Base-by-base conservation (phyloP, 2,329 filamentous ascomycete species). In the Mycosphaerelloides madeirae region DNA sequence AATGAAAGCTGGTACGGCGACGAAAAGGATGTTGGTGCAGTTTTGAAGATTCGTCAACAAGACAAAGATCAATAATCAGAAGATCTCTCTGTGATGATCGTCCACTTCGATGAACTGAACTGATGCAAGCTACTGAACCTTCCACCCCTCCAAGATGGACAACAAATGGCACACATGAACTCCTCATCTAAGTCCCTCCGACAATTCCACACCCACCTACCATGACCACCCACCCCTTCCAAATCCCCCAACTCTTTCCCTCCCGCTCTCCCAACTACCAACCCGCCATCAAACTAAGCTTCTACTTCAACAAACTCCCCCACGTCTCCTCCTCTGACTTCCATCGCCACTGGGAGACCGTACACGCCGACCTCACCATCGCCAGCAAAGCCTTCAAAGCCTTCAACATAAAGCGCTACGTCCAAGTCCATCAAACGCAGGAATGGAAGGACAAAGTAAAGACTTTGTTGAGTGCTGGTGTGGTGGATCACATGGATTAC, bases 241-340 rank as follows among this genome's bases (percentile, higher is more conserved):
- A 48, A 7, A 49, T 56, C 38, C 31, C 49, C 6, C 34, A 49
- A n/a, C 50, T 63, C 3, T 52, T 55, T 7, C 63, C 61, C 54
- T 53, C 59, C 28, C 43, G 52, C 1, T 54, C 52, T 25, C 59
- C 61, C 41, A 63, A 63, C 42, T 54, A 56, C 31, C 61, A 64
- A 43, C 60, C 61, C 37, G 62, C 52, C 38, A 56, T 63, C 43
- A 63, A 64, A 33, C 48, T 64, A 3, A 54, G 52, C 16, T 58
- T 58, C 47, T 63, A 61, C 50, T 63, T 63, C 52, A 60, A 54
- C 48, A 64, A 63, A 46, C 50, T 60, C 2, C 58, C 55, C 9
- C 35, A 59, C 20, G 58, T 64, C 40, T 59, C 58, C 18, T 50
- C 63, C 37, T 58, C 59, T 35, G 55, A 62, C 28, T 64, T 64